These are phyloP conservation scores for Salpingoeca rosetta DNA, from an alignment of 78 protist species.

Conservation along the genomic window DNA sequence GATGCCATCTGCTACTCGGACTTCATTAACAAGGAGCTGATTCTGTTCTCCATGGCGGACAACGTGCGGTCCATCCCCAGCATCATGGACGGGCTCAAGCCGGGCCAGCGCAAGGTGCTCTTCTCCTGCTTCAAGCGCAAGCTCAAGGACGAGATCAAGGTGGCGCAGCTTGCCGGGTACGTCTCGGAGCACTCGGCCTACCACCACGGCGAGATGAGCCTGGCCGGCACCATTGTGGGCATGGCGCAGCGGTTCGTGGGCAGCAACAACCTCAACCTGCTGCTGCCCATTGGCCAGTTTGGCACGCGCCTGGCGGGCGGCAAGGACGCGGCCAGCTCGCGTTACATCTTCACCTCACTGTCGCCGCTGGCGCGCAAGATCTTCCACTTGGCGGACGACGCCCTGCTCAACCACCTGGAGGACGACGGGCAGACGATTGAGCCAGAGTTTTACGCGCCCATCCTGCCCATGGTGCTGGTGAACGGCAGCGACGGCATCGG, in stretches of 20 bases:
- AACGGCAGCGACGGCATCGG: constrained; percentile 96
- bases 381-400: constrained; percentile 81
- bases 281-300: constrained; percentile 88
- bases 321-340: constrained; percentile 87
- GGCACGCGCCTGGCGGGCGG: constrained; percentile 91
- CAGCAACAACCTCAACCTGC: constrained; percentile 88
- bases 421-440: constrained; percentile 94
- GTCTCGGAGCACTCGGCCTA: constrained; percentile 86
- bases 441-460: constrained; percentile 82
- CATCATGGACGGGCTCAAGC: constrained; percentile 94
- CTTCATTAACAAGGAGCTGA: constrained; percentile 87
- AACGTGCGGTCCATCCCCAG: constrained; percentile 92
- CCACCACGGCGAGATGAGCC: constrained; percentile 96
- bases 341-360: constrained; percentile 92
- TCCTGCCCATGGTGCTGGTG: constrained; percentile 92
- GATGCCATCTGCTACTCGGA: constrained; percentile 21
- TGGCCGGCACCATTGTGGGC: constrained; percentile 74
- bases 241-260: constrained; percentile 92
- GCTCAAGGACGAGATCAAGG: constrained; percentile 85
- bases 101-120: constrained; percentile 91
- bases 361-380: constrained; percentile 62
- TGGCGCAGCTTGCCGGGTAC: constrained; percentile 96
- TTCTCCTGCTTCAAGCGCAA: constrained; percentile 94
- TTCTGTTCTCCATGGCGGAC: constrained; percentile 86
- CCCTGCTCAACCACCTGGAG: constrained; percentile 64